Base-by-base conservation (phyloP, 1,139 yeast species). In the Arxiozyma telluris region DNA sequence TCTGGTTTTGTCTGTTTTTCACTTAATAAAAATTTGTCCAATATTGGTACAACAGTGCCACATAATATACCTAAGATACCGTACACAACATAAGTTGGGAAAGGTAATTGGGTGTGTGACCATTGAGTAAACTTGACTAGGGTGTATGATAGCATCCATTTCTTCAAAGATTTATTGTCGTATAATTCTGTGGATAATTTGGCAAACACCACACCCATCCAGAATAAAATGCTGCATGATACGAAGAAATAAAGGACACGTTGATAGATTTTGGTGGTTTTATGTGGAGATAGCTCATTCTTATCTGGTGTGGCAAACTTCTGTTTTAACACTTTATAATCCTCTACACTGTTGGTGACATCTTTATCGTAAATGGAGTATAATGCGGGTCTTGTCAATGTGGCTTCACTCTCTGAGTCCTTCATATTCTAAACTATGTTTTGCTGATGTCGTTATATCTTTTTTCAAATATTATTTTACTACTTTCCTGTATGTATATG, bases 11-110 rank as follows among this genome's bases (percentile, higher is more conserved):
- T 49, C 56, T 53, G 41, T 51, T 48, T 43, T 55, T 47, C 59
- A n/a, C 17, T 18, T 55, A n/a, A 56, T 25, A 61, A 53, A 20
- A 63, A 43, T 44, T 66, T 65, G 65, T 86, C 94, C 62, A 84
- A 69, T 0, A 81, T 54, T 12, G 95, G 93, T 50, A 84, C 78
- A 41, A 82, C 63, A 17, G 76, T 64, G 8, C 94, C 91, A 71
- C 87, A 76, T 17, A 81, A 59, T 39, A 84, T 66, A 1, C 95
- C 96, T 61, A 83, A 76, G 2, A 76, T 54, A 2, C 82, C 79
- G 65, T 78, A 74, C 9, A 71, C 38, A 8, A 71, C 57, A 53
- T 62, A 65, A 3, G 66, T 64, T 23, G 71, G 66, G 3, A 38
- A 52, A 39, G 42, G 30, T 4, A 34, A 20, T 8, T 22, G 61